Evolutionary conservation across 345 rosid species (phyloP), one percentile per base, ranked within the genome.

Genomic region (Eucalyptus cladocalyx): DNA sequence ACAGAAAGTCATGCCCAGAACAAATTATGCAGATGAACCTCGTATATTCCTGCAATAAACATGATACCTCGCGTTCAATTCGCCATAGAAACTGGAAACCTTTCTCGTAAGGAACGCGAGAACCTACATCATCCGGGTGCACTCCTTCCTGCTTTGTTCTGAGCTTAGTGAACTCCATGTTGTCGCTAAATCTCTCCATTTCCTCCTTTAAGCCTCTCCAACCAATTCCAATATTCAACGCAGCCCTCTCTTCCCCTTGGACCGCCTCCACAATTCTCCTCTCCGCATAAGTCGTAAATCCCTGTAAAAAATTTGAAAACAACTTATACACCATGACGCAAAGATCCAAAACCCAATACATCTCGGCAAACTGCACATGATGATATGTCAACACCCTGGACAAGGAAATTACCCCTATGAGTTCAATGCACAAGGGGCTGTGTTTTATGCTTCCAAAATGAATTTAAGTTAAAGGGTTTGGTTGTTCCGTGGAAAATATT

Each of bases 191-290:
- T 85, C 98, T 94, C 90, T 95, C 97, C 92, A 96, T 90, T 60
- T 92, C 97, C 45, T 94, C 96, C 54, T 90, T 94, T 72, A 96
- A 94, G 87, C 96, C 96, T 91, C 89, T 96, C 99, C 98, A 97
- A 86, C 98, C 99, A 89, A 95, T 96, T 50, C 99, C 99, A 83
- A 94, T 95, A 89, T 91, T 96, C 92, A 96, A 87, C 47, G 92
- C 92, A 88, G 99, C 98, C 87, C 87, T 92, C 62, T 96, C 97
- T 87, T 92, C 95, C 10, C 97, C 99, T 93, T 95, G 96, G 87
- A 96, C 98, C 80, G 90, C 96, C 94, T 97, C 99, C 86, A 97
- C 98, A 88, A 97, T 96, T 92, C 99, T 95, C 94, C 99, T 95
- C 92, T 96, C 99, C 2, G 99, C 99, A 91, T 97, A 97, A 28